Conservation (phyloP, 1,139 yeast species). For the Blastobotrys arbuscula region DNA sequence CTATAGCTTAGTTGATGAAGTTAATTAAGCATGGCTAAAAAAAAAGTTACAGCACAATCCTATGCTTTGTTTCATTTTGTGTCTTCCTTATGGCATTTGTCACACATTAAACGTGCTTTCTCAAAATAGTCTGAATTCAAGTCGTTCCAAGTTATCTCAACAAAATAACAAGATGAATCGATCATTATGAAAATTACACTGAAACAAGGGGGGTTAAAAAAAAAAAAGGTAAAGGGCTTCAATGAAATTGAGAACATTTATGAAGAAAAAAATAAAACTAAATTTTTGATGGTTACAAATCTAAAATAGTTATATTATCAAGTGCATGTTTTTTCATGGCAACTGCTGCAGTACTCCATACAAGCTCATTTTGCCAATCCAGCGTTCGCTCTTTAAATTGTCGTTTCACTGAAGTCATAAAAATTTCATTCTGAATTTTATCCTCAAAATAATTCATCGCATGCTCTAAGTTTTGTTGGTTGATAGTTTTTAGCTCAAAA, state of each 20-base stretch:
- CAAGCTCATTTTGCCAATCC: neutral
- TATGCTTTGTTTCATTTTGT: no score
- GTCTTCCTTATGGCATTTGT: no score
- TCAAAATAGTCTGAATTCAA: no score
- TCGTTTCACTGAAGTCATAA: neutral
- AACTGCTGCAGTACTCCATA: conserved; percentile 3
- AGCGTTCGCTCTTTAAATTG: neutral
- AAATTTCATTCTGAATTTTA: neutral
- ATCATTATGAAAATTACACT: no score
- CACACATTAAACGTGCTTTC: no score
- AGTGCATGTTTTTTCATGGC: neutral
- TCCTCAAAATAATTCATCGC: neutral
- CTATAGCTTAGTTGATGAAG: no score
- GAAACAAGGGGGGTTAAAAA: no score
- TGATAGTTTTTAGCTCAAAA: neutral
- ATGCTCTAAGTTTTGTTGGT: neutral
- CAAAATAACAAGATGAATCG: no score
- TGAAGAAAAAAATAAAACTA: neutral
- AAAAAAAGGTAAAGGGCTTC: no score
- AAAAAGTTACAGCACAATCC: no score
- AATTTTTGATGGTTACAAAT: neutral
- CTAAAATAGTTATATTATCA: neutral
- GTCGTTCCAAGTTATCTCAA: no score
- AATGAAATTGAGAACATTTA: neutral
- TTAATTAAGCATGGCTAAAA: no score